A percentile compares a stretch with the other conserved stretches of the same genome.
Conservation (phyloP, 176 grass and related monocot species). For the Avena eriantha region DNA sequence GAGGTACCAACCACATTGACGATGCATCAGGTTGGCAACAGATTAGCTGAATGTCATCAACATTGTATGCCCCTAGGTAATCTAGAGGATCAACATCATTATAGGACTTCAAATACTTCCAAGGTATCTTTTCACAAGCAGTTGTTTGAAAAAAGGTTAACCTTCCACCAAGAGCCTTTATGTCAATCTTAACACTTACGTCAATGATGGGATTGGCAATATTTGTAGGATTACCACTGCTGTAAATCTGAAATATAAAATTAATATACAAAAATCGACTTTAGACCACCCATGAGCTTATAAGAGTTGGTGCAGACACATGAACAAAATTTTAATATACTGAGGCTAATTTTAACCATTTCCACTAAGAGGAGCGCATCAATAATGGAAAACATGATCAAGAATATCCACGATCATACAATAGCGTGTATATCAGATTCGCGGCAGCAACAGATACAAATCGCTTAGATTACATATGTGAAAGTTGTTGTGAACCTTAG, state of each 20-base stretch:
- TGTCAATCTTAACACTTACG: constrained; percentile 94
- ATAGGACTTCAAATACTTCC: constrained; percentile 61
- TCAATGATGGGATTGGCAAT: constrained; percentile 97
- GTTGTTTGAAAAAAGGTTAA: constrained; percentile 83
- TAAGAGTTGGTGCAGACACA: neutral
- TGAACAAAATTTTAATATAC: neutral
- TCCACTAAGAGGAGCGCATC: constrained; percentile 8
- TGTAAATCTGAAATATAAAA: constrained; percentile 82
- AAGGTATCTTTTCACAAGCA: constrained; percentile 81
- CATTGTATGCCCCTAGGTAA: constrained; percentile 86
- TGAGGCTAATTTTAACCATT: constrained; percentile 5
- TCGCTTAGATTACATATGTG: constrained; percentile 22
- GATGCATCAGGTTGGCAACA: constrained; percentile 97
- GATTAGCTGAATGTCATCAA: constrained; percentile 93
- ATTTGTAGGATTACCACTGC: constrained; percentile 98
- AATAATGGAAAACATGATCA: constrained; percentile 3
- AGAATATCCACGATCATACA: constrained; percentile 14
- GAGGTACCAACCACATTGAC: constrained; percentile 85
- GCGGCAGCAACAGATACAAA: neutral
- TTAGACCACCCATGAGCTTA: constrained; percentile 33
- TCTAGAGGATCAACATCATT: constrained; percentile 69
- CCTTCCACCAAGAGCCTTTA: constrained; percentile 88
- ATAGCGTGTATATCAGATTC: neutral
- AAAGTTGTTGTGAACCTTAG: constrained; percentile 14
- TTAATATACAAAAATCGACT: constrained; percentile 19